phyloP scores from a whole-genome alignment of 805 yeast genomes.

The Wickerhamomyces rabaulensis region DNA sequence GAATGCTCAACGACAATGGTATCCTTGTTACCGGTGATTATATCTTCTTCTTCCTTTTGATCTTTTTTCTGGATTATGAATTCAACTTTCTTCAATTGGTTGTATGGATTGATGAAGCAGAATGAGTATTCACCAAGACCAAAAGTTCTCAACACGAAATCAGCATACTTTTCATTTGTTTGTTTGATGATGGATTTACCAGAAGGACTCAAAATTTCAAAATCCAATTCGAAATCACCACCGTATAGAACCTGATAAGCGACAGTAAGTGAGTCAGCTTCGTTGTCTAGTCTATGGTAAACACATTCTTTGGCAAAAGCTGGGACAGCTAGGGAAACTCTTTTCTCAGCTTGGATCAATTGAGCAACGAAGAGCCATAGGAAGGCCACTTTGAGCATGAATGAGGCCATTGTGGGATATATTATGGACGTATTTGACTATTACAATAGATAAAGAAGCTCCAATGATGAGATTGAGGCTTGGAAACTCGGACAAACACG shows the following conservation, averaged over 20 bases:
- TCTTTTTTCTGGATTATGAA: constrained; percentile 51
- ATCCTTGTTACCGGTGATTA: constrained; percentile 36
- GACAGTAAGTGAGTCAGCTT: constrained; percentile 35
- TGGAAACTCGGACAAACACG: not conserved
- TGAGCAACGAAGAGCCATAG: not conserved
- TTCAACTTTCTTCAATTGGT: constrained; percentile 61
- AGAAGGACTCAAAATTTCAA: constrained; percentile 51
- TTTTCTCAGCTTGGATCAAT: constrained; percentile 13
- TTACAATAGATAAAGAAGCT: not conserved
- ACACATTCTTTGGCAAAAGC: constrained; percentile 41
- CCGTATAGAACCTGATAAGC: constrained; percentile 52
- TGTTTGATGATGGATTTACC: constrained; percentile 44
- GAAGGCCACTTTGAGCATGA: not conserved
- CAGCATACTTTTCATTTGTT: constrained; percentile 58
- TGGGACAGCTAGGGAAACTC: constrained; percentile 21
- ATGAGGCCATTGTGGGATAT: not conserved
- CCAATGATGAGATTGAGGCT: not conserved
- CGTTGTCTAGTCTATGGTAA: constrained; percentile 30
- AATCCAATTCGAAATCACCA: constrained; percentile 64
- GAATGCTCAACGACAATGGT: constrained; percentile 50
- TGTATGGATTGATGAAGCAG: constrained; percentile 61
- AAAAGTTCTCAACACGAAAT: constrained; percentile 52
- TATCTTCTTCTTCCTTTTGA: constrained; percentile 25
- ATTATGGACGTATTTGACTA: not conserved
- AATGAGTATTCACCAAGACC: constrained; percentile 58